Conservation (phyloP, 345 rosid genomes). For the Eucalyptus cloeziana region DNA sequence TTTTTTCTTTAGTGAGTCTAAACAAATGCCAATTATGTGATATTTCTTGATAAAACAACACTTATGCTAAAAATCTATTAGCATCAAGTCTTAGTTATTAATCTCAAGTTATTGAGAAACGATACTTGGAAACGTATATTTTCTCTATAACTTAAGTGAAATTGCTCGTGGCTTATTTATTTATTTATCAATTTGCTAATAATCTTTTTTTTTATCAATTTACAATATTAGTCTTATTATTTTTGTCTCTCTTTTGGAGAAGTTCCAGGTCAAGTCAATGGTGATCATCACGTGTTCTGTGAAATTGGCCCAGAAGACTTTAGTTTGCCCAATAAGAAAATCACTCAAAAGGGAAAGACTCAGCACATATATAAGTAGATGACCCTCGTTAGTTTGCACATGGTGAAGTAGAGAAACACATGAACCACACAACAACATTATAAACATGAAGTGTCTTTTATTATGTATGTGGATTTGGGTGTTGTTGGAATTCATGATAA, state of each 20-base stretch:
- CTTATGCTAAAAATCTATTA: background rate
- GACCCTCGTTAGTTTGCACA: too few species aligned
- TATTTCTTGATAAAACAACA: background rate
- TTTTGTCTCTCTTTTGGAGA: background rate
- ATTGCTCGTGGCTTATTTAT: accelerated
- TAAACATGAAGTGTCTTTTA: too few species aligned
- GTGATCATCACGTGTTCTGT: accelerated
- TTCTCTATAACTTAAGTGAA: accelerated
- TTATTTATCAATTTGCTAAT: background rate
- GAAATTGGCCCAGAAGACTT: background rate
- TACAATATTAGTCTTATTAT: background rate
- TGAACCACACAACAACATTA: accelerated
- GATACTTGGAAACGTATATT: background rate
- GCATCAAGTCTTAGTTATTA: background rate
- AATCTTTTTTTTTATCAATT: background rate
- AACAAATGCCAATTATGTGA: background rate
- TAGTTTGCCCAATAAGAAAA: background rate
- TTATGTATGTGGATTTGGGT: too few species aligned
- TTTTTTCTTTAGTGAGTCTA: background rate
- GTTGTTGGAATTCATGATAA: too few species aligned
- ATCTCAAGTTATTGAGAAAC: background rate
- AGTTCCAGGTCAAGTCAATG: background rate
- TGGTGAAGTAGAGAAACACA: too few species aligned
- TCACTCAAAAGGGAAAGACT: too few species aligned
- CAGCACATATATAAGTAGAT: too few species aligned